Evolutionary conservation across 345 rosid species (phyloP).

Genomic region (Mercurialis annua): DNA sequence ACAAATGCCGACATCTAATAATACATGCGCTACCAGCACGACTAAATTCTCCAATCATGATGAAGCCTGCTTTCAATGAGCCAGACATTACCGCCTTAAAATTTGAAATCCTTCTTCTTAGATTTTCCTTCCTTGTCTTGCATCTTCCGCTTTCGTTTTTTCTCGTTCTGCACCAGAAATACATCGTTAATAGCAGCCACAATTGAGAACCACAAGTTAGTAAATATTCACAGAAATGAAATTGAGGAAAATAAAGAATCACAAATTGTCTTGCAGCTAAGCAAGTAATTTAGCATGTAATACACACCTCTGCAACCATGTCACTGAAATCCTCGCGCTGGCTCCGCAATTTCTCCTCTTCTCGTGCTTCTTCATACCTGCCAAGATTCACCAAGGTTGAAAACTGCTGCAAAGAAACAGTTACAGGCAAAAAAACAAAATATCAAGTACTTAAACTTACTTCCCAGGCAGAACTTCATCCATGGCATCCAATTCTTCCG

Average conservation of each 20-base stretch:
- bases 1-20: background rate
- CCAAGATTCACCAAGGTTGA: constrained; percentile 9
- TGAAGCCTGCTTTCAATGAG: background rate
- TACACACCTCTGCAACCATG: constrained; percentile 93
- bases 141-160: constrained; percentile 89
- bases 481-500: constrained; percentile 89
- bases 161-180: constrained; percentile 65
- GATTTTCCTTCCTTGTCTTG: constrained; percentile 93
- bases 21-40: background rate
- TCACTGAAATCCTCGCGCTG: constrained; percentile 96
- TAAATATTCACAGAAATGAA: too few relatives aligned
- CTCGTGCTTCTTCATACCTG: constrained; percentile 98
- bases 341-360: constrained; percentile 88
- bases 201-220: too few relatives aligned
- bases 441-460: constrained; percentile 41
- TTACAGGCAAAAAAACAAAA: background rate
- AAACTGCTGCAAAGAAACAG: background rate
- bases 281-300: background rate
- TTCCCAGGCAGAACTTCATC: constrained; percentile 91
- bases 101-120: constrained; percentile 92
- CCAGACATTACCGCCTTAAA: constrained; percentile 25
- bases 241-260: too few relatives aligned
- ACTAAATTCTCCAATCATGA: background rate
- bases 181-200: background rate
- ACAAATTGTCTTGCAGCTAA: background rate